Conservation (phyloP, 2,329 filamentous ascomycete species). For the Lasiodiplodia sp. region DNA sequence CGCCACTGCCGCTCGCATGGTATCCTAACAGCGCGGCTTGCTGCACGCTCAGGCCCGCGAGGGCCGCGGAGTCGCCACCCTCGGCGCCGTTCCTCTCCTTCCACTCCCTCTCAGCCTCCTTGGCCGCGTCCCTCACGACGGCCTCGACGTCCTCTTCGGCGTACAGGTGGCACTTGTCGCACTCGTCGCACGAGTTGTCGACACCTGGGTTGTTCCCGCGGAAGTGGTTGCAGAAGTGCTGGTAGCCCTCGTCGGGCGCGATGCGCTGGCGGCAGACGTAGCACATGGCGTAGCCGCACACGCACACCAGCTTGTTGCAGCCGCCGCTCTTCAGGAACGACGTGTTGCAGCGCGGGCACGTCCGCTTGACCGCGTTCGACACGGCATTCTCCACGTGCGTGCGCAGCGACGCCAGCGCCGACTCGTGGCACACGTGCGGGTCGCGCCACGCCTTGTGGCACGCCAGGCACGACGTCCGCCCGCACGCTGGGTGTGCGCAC, state of each 20-base stretch:
- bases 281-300: slow-evolving; percentile 97
- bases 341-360: slow-evolving; percentile 89
- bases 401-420: slow-evolving; percentile 79
- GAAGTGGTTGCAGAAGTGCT: slow-evolving; percentile 97
- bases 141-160: slow-evolving; percentile 56
- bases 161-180: slow-evolving; percentile 65
- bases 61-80: slow-evolving; percentile 30
- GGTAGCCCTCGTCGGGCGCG: slow-evolving; percentile 75
- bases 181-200: slow-evolving; percentile 72
- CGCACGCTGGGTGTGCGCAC: slow-evolving; percentile 75
- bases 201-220: slow-evolving; percentile 72
- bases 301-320: slow-evolving; percentile 96
- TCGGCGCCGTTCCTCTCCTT: slow-evolving; percentile 47
- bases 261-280: slow-evolving; percentile 82
- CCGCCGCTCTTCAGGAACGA: slow-evolving; percentile 92
- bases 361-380: slow-evolving; percentile 91
- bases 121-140: slow-evolving; percentile 49
- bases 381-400: slow-evolving; percentile 92
- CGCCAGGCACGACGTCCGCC: slow-evolving; percentile 75
- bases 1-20: not conserved
- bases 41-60: slow-evolving; percentile 1
- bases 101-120: slow-evolving; percentile 54
- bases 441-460: slow-evolving; percentile 87
- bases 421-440: slow-evolving; percentile 89
- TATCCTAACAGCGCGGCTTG: slow-evolving; percentile 19